Conservation (phyloP, 768 basidiomycete species). For the Krasilnikovozyma curviuscula region DNA sequence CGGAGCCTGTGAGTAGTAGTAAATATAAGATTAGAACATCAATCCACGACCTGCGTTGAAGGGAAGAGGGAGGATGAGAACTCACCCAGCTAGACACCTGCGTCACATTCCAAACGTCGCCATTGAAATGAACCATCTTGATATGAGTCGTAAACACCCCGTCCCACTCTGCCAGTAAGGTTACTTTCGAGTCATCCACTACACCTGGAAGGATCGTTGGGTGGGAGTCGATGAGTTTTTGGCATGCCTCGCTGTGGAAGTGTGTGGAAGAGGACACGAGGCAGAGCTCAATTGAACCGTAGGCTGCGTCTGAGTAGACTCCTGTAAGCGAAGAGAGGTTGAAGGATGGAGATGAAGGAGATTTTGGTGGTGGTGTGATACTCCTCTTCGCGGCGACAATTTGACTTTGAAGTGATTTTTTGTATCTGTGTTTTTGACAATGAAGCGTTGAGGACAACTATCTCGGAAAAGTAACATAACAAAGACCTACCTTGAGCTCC, state of each 20-base stretch:
- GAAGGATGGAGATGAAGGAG: neutral
- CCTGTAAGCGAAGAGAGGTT: slow-evolving; percentile 1
- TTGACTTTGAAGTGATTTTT: neutral
- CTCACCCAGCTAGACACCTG: too few species aligned
- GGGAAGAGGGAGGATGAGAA: too few species aligned
- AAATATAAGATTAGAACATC: too few species aligned
- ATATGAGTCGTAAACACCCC: slow-evolving; percentile 4
- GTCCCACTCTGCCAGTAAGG: neutral
- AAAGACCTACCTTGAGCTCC: slow-evolving; percentile 5
- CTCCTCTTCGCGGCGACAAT: neutral
- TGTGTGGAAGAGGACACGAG: neutral
- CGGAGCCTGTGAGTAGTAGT: neutral
- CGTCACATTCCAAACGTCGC: neutral
- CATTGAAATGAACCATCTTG: slow-evolving; percentile 1
- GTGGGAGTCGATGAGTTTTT: neutral
- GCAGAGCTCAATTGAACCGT: slow-evolving; percentile 8
- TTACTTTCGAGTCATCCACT: neutral
- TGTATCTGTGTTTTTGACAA: neutral
- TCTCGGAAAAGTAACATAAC: neutral
- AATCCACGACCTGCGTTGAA: too few species aligned
- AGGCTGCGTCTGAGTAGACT: slow-evolving; percentile 5
- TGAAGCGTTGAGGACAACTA: neutral
- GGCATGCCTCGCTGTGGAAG: neutral
- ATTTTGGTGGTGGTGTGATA: neutral
- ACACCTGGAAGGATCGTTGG: neutral